Evolutionary conservation across 805 yeast genomes (phyloP), one percentile per base, ranked within the genome.

Genomic region (Suhomyces sp.): DNA sequence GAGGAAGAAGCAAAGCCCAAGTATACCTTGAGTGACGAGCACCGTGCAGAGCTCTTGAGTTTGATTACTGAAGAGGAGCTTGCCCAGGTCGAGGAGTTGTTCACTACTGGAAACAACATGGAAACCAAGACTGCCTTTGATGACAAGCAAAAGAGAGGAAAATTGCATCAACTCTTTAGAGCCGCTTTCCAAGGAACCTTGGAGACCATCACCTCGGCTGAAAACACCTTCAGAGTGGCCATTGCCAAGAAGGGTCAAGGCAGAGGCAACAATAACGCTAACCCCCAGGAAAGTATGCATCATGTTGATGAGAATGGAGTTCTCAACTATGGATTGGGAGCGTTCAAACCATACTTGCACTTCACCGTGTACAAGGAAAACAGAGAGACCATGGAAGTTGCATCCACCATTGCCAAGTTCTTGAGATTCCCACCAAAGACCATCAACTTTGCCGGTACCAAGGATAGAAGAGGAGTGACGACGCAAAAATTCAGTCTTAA

Each of bases 341-440:
- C 82, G 19, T 68, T 72, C 38, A 80, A 81, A 46, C 74, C 76
- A 28, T 86, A 64, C 58, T 63, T 90, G 28, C 90, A 84, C 51
- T 83, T 90, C 52, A 78, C 84, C 9, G 65, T 93, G 18, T 88
- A 86, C 67, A 93, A 93, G 58, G 97, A 93, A 55, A 93, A 93
- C 63, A 85, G 90, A 56, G 99, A 93, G 48, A 90, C 99, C 1
- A 87, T 93, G 96, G 97, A 93, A 63, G 93, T 87, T 10, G 93
- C 93, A 1, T 74, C 79, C 13, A 61, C 83, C 18, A 64, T 93
- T 31, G 68, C 90, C 31, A 83, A 83, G 53, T 74, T 86, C 42
- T 66, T 93, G 44, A 76, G 88, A 43, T 63, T 84, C 14, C 91
- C 90, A n/a, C 68, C 82, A 4, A 83, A 81, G 44, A 55, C 68